Evolutionary conservation across 345 rosid species (phyloP), one percentile per base, ranked within the genome.

Genomic region (Raphanus sativus): DNA sequence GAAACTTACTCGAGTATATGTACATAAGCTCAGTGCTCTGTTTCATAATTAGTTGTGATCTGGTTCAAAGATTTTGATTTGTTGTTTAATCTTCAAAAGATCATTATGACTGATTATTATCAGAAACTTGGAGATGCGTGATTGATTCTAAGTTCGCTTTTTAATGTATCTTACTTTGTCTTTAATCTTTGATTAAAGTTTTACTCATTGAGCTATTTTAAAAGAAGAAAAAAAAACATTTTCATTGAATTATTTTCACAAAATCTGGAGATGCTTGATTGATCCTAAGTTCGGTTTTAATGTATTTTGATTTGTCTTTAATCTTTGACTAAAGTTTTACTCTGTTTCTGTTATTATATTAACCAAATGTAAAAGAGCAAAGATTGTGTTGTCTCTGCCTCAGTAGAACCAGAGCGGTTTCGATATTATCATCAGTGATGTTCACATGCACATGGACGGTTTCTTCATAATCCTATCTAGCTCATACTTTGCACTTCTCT

Each of bases 361-460:
- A 65, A 94, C 92, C 0, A 90, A 84, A 64, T 92, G 94, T 85
- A 89, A 82, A 73, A 85, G 60, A 54, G 60, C 11, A 16, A 97
- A 89, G 79, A 61, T 13, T 6, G 99, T 98, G 34, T 77, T 95
- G 78, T 73, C 84, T 24, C 45, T 80, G 17, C 88, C 89, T 8
- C 74, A 89, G 40, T 79, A 80, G 80, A 81, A 86, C 77, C 75
- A 81, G 61, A 76, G 78, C 5, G 86, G 79, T 6, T 89, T 86
- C 16, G 97, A 92, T 78, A 95, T 92, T 80, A 95, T 94, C 62
- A 78, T 94, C 65, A 89, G 91, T 28, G 97, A 89, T 81, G 91
- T 95, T 30, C 91, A 92, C 76, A 89, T 91, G 94, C 96, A 86
- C 80, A 92, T 92, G 90, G 90, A 89, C 73, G 98, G 98, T 2